Base-by-base conservation (phyloP, 192 early-diverging fungal species). In the Gigaspora rosea region DNA sequence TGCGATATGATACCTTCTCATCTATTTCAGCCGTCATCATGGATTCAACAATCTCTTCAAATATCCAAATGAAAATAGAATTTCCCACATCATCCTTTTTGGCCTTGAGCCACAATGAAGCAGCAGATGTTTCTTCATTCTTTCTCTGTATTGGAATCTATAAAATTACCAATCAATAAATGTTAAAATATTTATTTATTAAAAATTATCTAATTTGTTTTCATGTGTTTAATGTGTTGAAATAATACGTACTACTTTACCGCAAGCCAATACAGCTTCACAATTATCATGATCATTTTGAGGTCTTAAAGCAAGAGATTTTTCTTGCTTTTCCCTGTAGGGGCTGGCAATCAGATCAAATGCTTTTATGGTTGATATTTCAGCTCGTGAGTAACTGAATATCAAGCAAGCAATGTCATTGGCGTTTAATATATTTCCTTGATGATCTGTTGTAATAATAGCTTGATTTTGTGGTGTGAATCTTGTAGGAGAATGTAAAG, bases 31-130 rank as follows among this genome's bases (percentile, higher is more conserved):
- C 71, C 33, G 73, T 73, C 22, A 86, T 82, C 32, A 76, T 81
- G 0, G 79, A 80, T 74, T 91, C 88, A 27, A 84, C 81, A 58
- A 90, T 88, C 54, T 90, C 87, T 68, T 91, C 88, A 77, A 91
- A 88, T 46, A 91, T 86, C 90, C 90, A 91, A 5, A 91, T 88
- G 33, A 85, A 86, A 35, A 91, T 77, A 2, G 71, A 56, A 33
- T 83, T 76, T 4, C 84, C 88, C 61, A 57, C 33, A 36, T 82
- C 75, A 64, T 85, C 84, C 51, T 52, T 81, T 63, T 87, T 87
- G 20, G 83, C 84, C 61, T 91, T 91, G 36, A 91, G 80, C 90
- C 90, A 91, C 11, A 91, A 76, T 7, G 87, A 87, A 20, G 90
- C 90, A 62, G 89, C 85, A 49, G 86, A 84, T 10, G 79, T 84